Evolutionary conservation across 495 filamentous ascomycete genomes (phyloP).

Genomic region (Aspergillus kassunensis): DNA sequence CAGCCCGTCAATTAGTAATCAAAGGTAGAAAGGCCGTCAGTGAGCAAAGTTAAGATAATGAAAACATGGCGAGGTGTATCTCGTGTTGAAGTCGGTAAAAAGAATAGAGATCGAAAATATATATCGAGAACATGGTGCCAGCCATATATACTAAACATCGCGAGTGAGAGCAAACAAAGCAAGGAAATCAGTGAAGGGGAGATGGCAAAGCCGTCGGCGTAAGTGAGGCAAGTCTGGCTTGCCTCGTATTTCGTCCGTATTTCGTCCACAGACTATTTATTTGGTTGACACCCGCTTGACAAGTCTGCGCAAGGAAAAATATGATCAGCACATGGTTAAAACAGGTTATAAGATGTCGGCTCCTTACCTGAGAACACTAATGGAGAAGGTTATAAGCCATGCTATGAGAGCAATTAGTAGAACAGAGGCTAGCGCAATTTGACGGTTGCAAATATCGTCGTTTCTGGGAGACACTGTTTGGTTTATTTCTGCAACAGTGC

Average conservation of each 20-base stretch:
- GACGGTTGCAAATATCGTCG: constrained; percentile 58
- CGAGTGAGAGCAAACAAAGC: background rate
- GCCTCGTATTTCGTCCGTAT: background rate
- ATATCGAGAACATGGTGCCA: constrained; percentile 4
- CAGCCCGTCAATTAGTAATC: background rate
- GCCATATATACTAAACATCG: constrained; percentile 5
- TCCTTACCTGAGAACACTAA: constrained; percentile 76
- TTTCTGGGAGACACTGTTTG: constrained; percentile 35
- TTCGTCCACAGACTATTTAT: constrained; percentile 3
- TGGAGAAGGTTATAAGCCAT: constrained; percentile 85
- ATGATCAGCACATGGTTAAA: constrained; percentile 1
- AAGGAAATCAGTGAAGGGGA: background rate
- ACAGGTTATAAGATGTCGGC: background rate
- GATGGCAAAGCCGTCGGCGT: background rate
- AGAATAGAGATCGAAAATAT: background rate
- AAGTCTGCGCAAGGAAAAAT: constrained; percentile 40
- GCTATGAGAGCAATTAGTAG: constrained; percentile 78
- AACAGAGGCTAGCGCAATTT: constrained; percentile 75
- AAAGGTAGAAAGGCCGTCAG: constrained; percentile 3
- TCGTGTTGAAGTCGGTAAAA: background rate
- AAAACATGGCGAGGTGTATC: background rate
- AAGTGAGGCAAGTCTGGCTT: background rate
- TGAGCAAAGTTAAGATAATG: constrained; percentile 1
- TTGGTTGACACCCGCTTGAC: constrained; percentile 62
- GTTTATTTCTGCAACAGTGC: constrained; percentile 40